Percentiles rank a stretch among this genome's conserved stretches.
Evolutionary conservation across 2,329 filamentous ascomycete genomes (phyloP).

Genomic region (Diatrype stigma): DNA sequence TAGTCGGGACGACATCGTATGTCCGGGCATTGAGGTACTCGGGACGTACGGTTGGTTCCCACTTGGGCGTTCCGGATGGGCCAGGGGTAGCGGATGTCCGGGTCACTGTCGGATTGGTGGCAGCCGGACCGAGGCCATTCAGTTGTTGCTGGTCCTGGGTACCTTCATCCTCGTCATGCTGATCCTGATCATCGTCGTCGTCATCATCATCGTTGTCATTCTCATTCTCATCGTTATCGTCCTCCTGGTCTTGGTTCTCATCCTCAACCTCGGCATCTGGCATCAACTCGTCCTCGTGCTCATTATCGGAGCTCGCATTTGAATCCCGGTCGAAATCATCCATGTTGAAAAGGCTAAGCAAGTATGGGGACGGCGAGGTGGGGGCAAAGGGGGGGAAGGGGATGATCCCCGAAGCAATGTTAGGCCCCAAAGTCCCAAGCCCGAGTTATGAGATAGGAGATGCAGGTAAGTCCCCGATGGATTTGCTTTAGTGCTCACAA

Average conservation of each 20-base stretch:
- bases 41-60: constrained; percentile 62
- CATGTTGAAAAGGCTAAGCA: constrained; percentile 22
- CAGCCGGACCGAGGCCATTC: constrained; percentile 5
- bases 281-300: constrained; percentile 37
- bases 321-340: constrained; percentile 36
- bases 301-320: constrained; percentile 41
- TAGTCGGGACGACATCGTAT: constrained; percentile 96
- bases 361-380: not conserved
- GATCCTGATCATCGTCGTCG: constrained; percentile 30
- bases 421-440: not conserved
- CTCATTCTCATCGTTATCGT: constrained; percentile 37
- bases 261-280: constrained; percentile 24
- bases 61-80: constrained; percentile 30
- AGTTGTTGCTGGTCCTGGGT: constrained; percentile 14
- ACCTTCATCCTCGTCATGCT: constrained; percentile 32
- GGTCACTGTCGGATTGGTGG: constrained; percentile 17
- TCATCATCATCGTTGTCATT: constrained; percentile 32
- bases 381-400: not conserved
- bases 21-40: constrained; percentile 75
- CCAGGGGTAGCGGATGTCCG: constrained; percentile 29
- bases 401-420: not conserved
- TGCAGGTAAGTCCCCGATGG: not conserved
- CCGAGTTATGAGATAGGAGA: not conserved
- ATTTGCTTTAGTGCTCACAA: not conserved
- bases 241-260: constrained; percentile 22